These are phyloP conservation scores for Avena sativa DNA, from an alignment of 176 grass and related monocot genomes.

Conservation along the genomic window DNA sequence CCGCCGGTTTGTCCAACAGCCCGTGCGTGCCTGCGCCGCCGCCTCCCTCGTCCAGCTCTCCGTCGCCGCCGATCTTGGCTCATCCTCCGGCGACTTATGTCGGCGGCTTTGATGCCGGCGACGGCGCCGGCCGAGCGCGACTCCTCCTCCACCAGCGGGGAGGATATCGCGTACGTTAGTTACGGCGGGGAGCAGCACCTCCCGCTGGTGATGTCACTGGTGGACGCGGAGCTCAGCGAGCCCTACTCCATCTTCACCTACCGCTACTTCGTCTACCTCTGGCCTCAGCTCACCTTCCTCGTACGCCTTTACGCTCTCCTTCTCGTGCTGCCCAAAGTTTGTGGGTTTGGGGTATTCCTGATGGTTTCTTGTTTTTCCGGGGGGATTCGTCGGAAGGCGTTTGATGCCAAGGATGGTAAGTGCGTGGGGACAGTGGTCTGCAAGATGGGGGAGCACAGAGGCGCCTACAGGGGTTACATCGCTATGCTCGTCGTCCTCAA, in stretches of 20 bases:
- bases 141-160: background rate
- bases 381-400: constrained; percentile 39
- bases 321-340: background rate
- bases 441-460: constrained; percentile 93
- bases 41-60: background rate
- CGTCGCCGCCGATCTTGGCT: background rate
- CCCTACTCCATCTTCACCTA: constrained; percentile 99
- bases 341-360: constrained; percentile 20
- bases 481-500: constrained; percentile 96
- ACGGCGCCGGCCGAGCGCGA: background rate
- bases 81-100: background rate
- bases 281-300: constrained; percentile 94
- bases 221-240: constrained; percentile 98
- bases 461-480: constrained; percentile 80
- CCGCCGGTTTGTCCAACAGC: background rate
- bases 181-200: constrained; percentile 98
- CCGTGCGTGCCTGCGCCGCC: constrained; percentile 6
- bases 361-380: constrained; percentile 9
- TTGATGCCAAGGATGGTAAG: constrained; percentile 57
- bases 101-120: constrained; percentile 40
- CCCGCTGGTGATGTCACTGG: constrained; percentile 86
- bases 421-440: constrained; percentile 97
- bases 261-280: constrained; percentile 98
- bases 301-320: constrained; percentile 27
- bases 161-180: constrained; percentile 72